Evolutionary conservation across 306 rosid genomes (phyloP), one percentile per base, ranked within the genome.

Genomic region (Adenanthera pavonina): DNA sequence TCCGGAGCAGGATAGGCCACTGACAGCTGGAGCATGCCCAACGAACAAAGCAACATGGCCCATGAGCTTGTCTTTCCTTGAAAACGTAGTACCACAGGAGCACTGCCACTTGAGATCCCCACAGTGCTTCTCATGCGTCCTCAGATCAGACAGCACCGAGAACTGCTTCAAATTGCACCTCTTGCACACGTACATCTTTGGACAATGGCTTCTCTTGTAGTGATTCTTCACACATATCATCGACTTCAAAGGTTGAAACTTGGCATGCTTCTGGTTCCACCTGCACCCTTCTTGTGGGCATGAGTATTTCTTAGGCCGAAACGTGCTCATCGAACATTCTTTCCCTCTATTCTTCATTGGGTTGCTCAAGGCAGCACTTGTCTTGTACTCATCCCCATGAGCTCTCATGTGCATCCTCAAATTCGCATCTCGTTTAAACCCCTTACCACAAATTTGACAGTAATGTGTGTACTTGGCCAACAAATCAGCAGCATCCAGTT

Each of bases 321-420:
- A 15, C 33, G 66, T 41, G 49, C 72, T 83, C 44, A 52, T 67
- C 70, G 81, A 84, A 82, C 72, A 38, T 0, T 80, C 84, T 0
- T 44, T 53, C 14, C 19, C 80, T 3, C 16, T 86, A 46, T 80
- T 87, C 86, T 88, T 93, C 57, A 78, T 65, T 38, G 93, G 97
- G 65, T 93, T 95, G 85, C 90, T 89, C 78, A 95, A 78, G 2
- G 99, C 97, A 3, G 86, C 91, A 61, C 74, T 95, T 0, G 91
- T 92, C 64, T 95, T 95, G 84, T 95, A 92, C 86, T 93, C 93
- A 67, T 95, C 98, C 0, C 99, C 99, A 47, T 93, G 99, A 53
- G 99, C 99, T 71, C 99, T 89, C 99, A 95, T 95, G 80, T 95
- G 99, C 97, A 93, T 95, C 86, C 99, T 85, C 81, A 95, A 77